Conservation (phyloP, 1,284 basidiomycete species). For the Ceratorhiza oryzae-sativae region DNA sequence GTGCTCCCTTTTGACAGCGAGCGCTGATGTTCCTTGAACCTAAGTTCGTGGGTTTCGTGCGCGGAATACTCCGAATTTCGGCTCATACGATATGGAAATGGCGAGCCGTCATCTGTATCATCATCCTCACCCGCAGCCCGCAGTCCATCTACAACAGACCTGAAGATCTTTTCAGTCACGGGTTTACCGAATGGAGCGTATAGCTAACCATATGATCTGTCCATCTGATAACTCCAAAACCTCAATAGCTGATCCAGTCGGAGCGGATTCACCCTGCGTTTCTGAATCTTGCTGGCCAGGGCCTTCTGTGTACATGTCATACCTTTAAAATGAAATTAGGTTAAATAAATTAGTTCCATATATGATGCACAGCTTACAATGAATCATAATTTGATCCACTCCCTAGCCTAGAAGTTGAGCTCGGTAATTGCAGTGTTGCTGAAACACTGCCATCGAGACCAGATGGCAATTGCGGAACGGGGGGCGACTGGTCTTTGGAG, state of each 20-base stretch:
- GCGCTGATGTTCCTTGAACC: slow-evolving; percentile 74
- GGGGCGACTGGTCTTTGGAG: slow-evolving; percentile 68
- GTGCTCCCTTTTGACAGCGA: slow-evolving; percentile 69
- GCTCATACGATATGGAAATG: slow-evolving; percentile 70
- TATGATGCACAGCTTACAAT: slow-evolving; percentile 60
- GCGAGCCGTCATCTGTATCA: slow-evolving; percentile 58
- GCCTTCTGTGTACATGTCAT: slow-evolving; percentile 79
- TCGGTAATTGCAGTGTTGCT: slow-evolving; percentile 37
- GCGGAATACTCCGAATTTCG: slow-evolving; percentile 74
- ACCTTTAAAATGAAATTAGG: slow-evolving; percentile 55
- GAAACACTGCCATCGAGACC: slow-evolving; percentile 57
- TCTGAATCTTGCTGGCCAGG: slow-evolving; percentile 9
- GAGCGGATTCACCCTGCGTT: slow-evolving; percentile 16
- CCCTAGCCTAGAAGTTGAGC: slow-evolving; percentile 9
- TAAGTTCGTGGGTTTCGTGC: slow-evolving; percentile 51
- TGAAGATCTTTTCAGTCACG: slow-evolving; percentile 49
- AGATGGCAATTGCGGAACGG: slow-evolving; percentile 69
- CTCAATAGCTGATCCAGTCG: slow-evolving; percentile 67
- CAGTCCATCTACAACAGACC: slow-evolving; percentile 82
- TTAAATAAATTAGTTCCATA: slow-evolving; percentile 42
- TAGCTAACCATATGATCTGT: slow-evolving; percentile 75
- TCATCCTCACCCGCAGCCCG: slow-evolving; percentile 66
- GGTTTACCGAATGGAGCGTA: slow-evolving; percentile 6
- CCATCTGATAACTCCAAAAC: slow-evolving; percentile 81
- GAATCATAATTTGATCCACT: slow-evolving; percentile 71